phyloP scores from a whole-genome alignment of 2,329 filamentous ascomycete species.

The Onygenales sp. region DNA sequence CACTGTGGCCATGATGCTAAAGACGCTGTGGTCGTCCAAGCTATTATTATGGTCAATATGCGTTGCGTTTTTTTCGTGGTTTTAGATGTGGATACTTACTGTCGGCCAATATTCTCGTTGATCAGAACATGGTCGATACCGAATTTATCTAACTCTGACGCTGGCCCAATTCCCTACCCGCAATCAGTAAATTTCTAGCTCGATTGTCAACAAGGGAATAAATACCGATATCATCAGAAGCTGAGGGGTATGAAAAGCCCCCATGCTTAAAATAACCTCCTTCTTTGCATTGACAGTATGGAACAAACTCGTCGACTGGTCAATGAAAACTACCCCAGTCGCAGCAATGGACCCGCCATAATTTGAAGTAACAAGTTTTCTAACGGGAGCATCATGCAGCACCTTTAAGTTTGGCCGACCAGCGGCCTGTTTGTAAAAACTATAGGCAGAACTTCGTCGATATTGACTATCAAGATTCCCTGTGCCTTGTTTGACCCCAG shows the following conservation, averaged over 20 bases:
- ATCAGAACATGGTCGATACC: conserved; percentile 13
- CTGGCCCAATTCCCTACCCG: conserved; percentile 22
- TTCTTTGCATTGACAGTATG: conserved; percentile 15
- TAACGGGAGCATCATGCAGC: conserved; percentile 19
- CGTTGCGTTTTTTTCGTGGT: neutral
- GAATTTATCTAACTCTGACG: conserved; percentile 6
- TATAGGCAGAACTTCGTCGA: conserved; percentile 20
- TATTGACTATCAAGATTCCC: conserved; percentile 14
- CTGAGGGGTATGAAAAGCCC: conserved; percentile 28
- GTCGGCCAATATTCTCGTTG: conserved; percentile 23
- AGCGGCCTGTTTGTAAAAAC: conserved; percentile 20
- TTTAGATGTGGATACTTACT: conserved; percentile 10
- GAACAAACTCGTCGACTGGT: conserved; percentile 16
- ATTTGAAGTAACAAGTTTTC: conserved; percentile 14
- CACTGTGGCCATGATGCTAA: conserved; percentile 20
- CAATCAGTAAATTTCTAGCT: neutral
- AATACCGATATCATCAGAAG: conserved; percentile 27
- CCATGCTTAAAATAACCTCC: conserved; percentile 29
- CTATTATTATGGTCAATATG: conserved; percentile 4
- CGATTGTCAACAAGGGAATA: neutral
- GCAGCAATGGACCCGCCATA: conserved; percentile 10
- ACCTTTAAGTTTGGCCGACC: conserved; percentile 21
- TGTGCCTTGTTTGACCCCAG: conserved; percentile 24
- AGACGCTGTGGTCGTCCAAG: conserved; percentile 17
- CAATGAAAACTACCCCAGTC: conserved; percentile 19